Evolutionary conservation across 176 grass and related monocot species (phyloP), one percentile per base, ranked within the genome.

Genomic region (Canna indica): DNA sequence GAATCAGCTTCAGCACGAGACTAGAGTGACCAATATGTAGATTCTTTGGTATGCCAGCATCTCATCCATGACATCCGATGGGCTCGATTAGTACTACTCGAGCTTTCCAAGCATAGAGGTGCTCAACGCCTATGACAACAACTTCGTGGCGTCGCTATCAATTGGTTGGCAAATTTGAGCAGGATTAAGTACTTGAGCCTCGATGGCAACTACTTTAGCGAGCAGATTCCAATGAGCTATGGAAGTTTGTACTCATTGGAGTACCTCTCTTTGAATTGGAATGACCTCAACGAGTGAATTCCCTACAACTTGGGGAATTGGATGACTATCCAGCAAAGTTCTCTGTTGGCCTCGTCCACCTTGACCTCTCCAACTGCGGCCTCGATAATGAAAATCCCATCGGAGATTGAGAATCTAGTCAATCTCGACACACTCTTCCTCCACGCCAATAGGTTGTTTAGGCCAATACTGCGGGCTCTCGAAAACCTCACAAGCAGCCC

Each of bases 51-150:
- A 62, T 72, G 33, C 90, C 17, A 90, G 94, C 75, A 76, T 99
- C 39, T 94, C 90, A 22, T 74, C 45, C 31, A 99, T 72, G 80
- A 84, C 69, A 84, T 99, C 65, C 65, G 82, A 84, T 57, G 50
- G 53, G 28, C 64, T 99, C 44, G 84, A 88, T n/a, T 99, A 84
- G 95, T 84, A 90, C 71, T 81, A 67, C 47, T 6, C 59, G 58
- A 82, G 77, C 7, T 52, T 93, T 8, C 87, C 87, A 3, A 53
- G 7, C 61, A 75, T 99, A 11, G 90, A 99, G 81, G 84, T 94
- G 65, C 36, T 99, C 68, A 87, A 99, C 75, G 90, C 90, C 54
- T 99, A 99, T 53, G 95, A 99, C 83, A 99, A 99, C 82, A 99
- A 99, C 83, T 90, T 90, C 79, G 76, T 87, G 3, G 64, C 82